phyloP scores from a whole-genome alignment of 176 grass and related monocot genomes.

The Aegilops bicornis region DNA sequence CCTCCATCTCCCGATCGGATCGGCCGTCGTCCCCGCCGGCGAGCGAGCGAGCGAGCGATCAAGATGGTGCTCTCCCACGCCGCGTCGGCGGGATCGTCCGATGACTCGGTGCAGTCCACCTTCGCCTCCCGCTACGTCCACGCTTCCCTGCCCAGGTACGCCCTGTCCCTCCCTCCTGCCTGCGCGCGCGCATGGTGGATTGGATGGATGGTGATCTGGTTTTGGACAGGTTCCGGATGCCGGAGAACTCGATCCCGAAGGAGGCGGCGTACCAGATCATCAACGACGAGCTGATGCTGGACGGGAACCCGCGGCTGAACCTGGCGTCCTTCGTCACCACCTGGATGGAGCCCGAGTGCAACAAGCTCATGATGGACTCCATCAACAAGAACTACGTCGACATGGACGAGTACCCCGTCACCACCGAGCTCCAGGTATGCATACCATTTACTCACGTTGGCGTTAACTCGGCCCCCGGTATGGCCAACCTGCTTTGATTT shows the following conservation, averaged over 20 bases:
- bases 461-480: too few relatives aligned
- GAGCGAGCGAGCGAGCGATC: background rate
- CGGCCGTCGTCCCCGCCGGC: constrained; percentile 15
- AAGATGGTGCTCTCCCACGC: constrained; percentile 68
- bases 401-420: constrained; percentile 99
- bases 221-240: constrained; percentile 55
- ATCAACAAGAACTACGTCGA: constrained; percentile 99
- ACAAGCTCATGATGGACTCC: constrained; percentile 80
- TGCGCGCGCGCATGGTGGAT: too few relatives aligned
- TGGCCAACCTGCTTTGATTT: background rate
- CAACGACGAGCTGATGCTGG: constrained; percentile 95
- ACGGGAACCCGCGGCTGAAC: constrained; percentile 88
- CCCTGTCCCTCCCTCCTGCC: too few relatives aligned
- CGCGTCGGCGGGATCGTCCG: constrained; percentile 31
- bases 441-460: too few relatives aligned
- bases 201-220: background rate
- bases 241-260: constrained; percentile 68
- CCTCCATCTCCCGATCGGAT: background rate
- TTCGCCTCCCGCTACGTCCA: constrained; percentile 90
- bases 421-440: constrained; percentile 88
- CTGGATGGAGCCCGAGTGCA: constrained; percentile 97
- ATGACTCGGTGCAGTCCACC: constrained; percentile 66
- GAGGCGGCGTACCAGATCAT: constrained; percentile 97
- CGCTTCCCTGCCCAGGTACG: constrained; percentile 60
- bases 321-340: constrained; percentile 93